Evolutionary conservation across 1,284 basidiomycete species (phyloP), one percentile per base, ranked within the genome.

Genomic region (Prillingera fragicola): DNA sequence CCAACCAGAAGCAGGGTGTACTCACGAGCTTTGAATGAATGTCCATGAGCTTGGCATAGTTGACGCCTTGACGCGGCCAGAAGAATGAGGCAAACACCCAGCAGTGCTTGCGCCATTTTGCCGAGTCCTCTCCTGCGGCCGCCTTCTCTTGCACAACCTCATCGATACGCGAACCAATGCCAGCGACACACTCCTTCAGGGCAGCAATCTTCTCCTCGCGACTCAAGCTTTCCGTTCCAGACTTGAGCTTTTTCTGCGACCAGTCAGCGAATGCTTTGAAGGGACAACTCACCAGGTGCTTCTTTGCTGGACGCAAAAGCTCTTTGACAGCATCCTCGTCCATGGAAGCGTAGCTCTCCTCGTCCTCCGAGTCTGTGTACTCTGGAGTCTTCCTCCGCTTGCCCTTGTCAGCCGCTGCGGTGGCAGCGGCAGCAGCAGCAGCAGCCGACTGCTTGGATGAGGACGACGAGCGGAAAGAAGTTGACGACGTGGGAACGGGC

Each of bases 21-120:
- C 65, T 83, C 49, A 88, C 85, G 82, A 94, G 87, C 73, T 92
- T 92, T 14, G 85, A 84, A 60, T 92, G 88, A 33, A 94, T 92
- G 62, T 89, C 87, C 70, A 91, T 86, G 32, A 94, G 74, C 69
- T 92, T 91, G 15, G 80, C 80, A 12, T 88, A 87, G 67, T 87
- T 90, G 54, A 94, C 89, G 14, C 70, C 69, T 72, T 92, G 88
- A 74, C 92, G 88, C 4, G 92, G 92, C 92, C 92, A 97, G 74
- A 97, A 97, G 47, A 91, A 78, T 1, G 89, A 90, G 26, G 91
- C 87, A 56, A 94, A 94, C 82, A 88, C 85, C 92, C 94, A 98
- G 21, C 96, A 78, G 73, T 97, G 92, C 59, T 90, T 82, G 57
- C 87, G 79, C 87, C 89, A 94, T 63, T 85, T 78, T 60, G 85